Evolutionary conservation across 2,329 filamentous ascomycete species (phyloP).

Genomic region (Hymenoscyphus linearis): DNA sequence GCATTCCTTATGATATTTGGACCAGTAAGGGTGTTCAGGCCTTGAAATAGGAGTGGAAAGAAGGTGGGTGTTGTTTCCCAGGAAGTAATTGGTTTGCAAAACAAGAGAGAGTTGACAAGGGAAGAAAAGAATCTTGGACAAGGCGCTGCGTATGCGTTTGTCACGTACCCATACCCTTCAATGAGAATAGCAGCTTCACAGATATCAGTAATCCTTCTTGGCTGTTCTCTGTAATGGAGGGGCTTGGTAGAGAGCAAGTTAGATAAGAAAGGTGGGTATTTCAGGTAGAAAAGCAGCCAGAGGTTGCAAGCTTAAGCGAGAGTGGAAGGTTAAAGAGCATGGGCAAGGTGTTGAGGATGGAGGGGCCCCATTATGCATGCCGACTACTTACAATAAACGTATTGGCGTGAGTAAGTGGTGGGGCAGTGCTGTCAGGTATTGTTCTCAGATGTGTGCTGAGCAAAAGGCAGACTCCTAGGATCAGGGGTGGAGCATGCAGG

Average conservation of each 20-base stretch:
- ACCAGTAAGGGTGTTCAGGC: no score
- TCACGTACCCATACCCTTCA: not conserved
- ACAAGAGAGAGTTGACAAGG: not conserved
- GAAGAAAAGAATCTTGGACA: not conserved
- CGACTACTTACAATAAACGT: not conserved
- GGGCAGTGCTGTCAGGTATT: not conserved
- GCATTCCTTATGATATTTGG: not conserved
- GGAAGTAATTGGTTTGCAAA: not conserved
- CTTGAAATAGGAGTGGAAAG: not conserved
- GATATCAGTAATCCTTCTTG: not conserved
- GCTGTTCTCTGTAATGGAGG: not conserved
- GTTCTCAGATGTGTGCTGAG: not conserved
- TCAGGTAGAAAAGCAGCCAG: not conserved
- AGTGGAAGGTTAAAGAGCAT: not conserved
- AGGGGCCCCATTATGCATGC: not conserved
- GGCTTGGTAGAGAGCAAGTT: not conserved
- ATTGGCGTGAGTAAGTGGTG: not conserved
- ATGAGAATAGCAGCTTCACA: not conserved
- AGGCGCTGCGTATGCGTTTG: not conserved
- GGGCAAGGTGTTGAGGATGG: not conserved
- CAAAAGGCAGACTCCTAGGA: not conserved
- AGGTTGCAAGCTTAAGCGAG: not conserved
- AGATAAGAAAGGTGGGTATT: not conserved
- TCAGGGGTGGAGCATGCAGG: not conserved
- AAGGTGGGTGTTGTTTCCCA: not conserved